phyloP scores from a whole-genome alignment of 495 filamentous ascomycete species.

The Penicillium chermesinum region DNA sequence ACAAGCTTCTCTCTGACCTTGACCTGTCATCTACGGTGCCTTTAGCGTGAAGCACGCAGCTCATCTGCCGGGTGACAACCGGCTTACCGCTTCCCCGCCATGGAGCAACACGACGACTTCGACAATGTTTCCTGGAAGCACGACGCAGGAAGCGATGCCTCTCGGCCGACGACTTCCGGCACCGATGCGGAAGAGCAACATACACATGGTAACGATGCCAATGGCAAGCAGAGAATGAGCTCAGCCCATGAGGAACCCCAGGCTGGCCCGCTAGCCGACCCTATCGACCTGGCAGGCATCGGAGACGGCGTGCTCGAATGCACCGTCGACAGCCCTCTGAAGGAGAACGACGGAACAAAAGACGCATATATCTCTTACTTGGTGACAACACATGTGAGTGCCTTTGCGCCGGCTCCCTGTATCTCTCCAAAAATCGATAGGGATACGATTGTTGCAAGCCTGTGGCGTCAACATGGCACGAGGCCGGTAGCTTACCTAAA shows the following conservation, averaged over 20 bases:
- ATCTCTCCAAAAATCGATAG: not conserved
- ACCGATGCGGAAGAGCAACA: conserved; percentile 36
- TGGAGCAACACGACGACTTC: conserved; percentile 53
- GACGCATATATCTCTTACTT: conserved; percentile 94
- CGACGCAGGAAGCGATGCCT: conserved; percentile 45
- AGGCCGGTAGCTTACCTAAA: no score
- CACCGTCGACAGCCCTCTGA: conserved; percentile 71
- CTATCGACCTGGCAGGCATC: conserved; percentile 60
- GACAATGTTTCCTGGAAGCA: conserved; percentile 56
- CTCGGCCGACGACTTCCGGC: conserved; percentile 44
- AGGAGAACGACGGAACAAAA: conserved; percentile 96
- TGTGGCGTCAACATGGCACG: conserved; percentile 1
- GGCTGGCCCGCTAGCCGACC: conserved; percentile 51
- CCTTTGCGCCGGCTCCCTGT: not conserved
- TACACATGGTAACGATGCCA: conserved; percentile 33
- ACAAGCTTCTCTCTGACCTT: not conserved
- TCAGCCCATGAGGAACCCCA: conserved; percentile 44
- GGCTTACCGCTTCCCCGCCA: conserved; percentile 27
- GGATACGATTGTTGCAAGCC: conserved; percentile 16
- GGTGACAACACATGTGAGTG: conserved; percentile 79
- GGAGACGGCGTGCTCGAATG: conserved; percentile 80
- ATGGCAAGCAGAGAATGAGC: conserved; percentile 51
- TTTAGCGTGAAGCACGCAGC: not conserved
- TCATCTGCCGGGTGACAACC: conserved; percentile 14
- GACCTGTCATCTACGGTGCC: not conserved